Conservation (phyloP, 2,329 filamentous ascomycete genomes). For the Fusarium dlaminii region DNA sequence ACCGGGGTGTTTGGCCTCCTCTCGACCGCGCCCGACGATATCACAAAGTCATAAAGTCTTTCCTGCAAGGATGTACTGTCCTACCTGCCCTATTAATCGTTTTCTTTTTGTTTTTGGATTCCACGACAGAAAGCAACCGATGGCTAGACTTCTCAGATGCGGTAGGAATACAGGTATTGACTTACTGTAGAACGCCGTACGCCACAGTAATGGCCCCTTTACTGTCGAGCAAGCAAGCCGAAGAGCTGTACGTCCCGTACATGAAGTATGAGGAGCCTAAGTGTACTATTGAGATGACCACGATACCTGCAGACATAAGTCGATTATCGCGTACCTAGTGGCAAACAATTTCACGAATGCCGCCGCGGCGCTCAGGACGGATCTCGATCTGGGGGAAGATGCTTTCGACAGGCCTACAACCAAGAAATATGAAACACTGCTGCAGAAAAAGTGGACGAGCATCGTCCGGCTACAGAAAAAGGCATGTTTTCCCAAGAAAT, state of each 20-base stretch:
- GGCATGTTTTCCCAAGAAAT: conserved; percentile 57
- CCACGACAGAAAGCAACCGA: too few species aligned
- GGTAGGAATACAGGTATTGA: too few species aligned
- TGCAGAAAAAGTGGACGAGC: conserved; percentile 99
- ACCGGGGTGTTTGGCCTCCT: too few species aligned
- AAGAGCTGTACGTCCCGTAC: neutral
- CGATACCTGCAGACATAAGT: neutral
- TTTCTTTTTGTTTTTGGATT: too few species aligned
- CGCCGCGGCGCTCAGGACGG: conserved; percentile 61
- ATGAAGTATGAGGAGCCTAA: neutral
- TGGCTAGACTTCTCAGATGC: too few species aligned
- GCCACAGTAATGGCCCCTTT: neutral
- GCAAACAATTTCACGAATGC: neutral
- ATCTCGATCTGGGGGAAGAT: conserved; percentile 75
- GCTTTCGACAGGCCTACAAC: conserved; percentile 81
- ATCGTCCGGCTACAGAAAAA: conserved; percentile 95
- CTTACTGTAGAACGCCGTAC: neutral
- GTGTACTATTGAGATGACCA: neutral
- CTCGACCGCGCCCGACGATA: too few species aligned
- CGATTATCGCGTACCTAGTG: neutral
- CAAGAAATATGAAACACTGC: conserved; percentile 91
- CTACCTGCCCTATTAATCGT: too few species aligned
- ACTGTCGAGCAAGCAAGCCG: neutral
- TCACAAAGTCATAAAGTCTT: too few species aligned
- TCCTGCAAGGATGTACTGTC: too few species aligned